Evolutionary conservation across 2,329 filamentous ascomycete genomes (phyloP).

Genomic region (Cordyceps javanica): DNA sequence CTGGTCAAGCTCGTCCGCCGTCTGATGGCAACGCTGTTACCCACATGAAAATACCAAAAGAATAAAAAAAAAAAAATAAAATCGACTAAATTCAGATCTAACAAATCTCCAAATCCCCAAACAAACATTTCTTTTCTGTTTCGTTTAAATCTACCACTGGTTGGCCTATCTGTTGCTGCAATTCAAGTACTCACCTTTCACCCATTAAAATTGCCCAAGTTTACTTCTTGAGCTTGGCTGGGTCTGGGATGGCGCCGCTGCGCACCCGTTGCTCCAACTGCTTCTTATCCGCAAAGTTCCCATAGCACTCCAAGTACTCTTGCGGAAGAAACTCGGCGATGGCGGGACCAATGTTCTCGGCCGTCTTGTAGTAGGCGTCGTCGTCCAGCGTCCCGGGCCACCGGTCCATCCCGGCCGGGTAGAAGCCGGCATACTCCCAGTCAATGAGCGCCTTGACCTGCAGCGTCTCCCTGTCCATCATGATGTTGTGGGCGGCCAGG

Average conservation of each 20-base stretch:
- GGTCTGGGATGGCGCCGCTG: background rate
- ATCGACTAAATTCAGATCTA: background rate
- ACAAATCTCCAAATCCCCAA: too few species aligned
- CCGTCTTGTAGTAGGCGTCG: slow-evolving; percentile 9
- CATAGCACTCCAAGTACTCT: slow-evolving; percentile 15
- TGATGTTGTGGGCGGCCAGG: slow-evolving; percentile 13
- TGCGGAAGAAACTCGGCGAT: slow-evolving; percentile 10
- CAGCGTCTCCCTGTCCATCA: slow-evolving; percentile 11
- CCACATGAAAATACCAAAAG: background rate
- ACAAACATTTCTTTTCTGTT: too few species aligned
- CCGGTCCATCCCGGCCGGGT: slow-evolving; percentile 13
- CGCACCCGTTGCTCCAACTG: background rate
- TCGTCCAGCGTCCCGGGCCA: slow-evolving; percentile 15
- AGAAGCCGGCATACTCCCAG: slow-evolving; percentile 16
- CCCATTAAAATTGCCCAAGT: too few species aligned
- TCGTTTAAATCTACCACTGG: too few species aligned
- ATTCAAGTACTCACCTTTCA: too few species aligned
- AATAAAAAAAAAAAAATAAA: background rate
- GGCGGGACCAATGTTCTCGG: background rate
- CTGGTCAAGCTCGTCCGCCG: background rate
- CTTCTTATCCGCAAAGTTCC: background rate
- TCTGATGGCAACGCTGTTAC: background rate
- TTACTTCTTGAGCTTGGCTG: background rate
- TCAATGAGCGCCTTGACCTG: slow-evolving; percentile 15
- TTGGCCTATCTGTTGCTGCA: too few species aligned